phyloP scores from a whole-genome alignment of 108 stramenopile genomes.

The Conticribra guillardii region DNA sequence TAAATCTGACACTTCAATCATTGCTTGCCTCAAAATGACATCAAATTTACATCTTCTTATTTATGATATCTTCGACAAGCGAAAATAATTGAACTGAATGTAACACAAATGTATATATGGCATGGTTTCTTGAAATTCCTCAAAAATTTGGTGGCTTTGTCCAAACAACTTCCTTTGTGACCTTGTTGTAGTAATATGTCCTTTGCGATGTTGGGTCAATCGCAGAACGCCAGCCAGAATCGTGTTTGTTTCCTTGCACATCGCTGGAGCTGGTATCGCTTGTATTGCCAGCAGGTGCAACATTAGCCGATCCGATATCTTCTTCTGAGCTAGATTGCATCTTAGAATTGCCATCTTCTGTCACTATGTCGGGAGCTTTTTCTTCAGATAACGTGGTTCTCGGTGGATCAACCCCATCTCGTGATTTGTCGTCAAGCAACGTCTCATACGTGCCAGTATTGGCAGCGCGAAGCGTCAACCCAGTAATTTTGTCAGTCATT shows the following conservation, averaged over 20 bases:
- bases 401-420: neutral
- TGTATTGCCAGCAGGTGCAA: too few species aligned
- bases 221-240: slow-evolving; percentile 62
- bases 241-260: neutral
- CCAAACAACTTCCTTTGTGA: slow-evolving; percentile 68
- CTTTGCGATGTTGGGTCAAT: slow-evolving; percentile 61
- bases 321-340: too few species aligned
- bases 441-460: slow-evolving; percentile 22
- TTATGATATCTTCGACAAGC: too few species aligned
- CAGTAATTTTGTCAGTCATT: slow-evolving; percentile 31
- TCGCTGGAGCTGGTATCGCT: neutral
- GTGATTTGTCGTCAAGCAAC: slow-evolving; percentile 9
- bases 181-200: slow-evolving; percentile 72
- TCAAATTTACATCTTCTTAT: too few species aligned
- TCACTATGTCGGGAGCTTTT: neutral
- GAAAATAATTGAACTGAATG: too few species aligned
- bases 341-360: neutral
- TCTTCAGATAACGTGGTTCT: neutral
- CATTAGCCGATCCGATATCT: too few species aligned
- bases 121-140: too few species aligned
- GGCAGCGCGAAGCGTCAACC: slow-evolving; percentile 19
- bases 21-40: too few species aligned
- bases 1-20: too few species aligned
- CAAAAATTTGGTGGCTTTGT: slow-evolving; percentile 40
- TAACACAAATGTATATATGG: slow-evolving; percentile 20